Base-by-base conservation (phyloP, 805 yeast species). In the Metschnikowia kofuensis region DNA sequence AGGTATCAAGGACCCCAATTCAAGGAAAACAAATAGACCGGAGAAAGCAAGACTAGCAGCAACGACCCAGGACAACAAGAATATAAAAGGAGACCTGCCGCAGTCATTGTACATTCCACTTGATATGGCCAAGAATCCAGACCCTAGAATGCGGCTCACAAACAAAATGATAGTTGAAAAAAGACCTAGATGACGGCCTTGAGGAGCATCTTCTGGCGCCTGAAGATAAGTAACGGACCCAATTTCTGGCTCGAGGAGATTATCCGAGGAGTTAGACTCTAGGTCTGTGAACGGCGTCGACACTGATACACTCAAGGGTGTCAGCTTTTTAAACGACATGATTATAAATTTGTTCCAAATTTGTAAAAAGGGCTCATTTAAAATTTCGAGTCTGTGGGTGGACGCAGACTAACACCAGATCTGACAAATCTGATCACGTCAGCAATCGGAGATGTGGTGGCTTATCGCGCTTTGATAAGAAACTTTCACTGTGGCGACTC, bases 71-170 rank as follows among this genome's bases (percentile, higher is more conserved):
- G 86, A 77, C 0, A 70, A 50, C 41, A 85, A 76, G 61, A 84
- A 87, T 32, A 84, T 57, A 16, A 74, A 65, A 1, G 84, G 80
- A 9, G 86, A 83, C 12, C 88, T 84, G 27, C 91, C 91, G 56
- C 82, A 79, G 54, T 84, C 85, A 40, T 75, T 76, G 58, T 79
- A 84, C 30, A 86, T 79, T 27, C 84, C 78, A 15, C 87, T 77
- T 0, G 91, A 85, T 1, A 84, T 79, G 7, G 90, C 84, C 68
- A 86, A 84, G 8, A 87, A 85, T 0, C 94, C 94, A 0, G 90
- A 83, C 0, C 95, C 94, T 11, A 87, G 69, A 38, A 87, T 86
- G 51, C 91, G 69, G 13, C 88, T 80, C 7, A 87, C 74, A 56
- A 84, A 83, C 49, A 85, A 48, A 12, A 84, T 75, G 37, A 83